Percentiles rank a stretch among this genome's conserved stretches.
These are phyloP conservation scores for Moringa oleifera DNA, from an alignment of 345 rosid species.

Conservation along the genomic window DNA sequence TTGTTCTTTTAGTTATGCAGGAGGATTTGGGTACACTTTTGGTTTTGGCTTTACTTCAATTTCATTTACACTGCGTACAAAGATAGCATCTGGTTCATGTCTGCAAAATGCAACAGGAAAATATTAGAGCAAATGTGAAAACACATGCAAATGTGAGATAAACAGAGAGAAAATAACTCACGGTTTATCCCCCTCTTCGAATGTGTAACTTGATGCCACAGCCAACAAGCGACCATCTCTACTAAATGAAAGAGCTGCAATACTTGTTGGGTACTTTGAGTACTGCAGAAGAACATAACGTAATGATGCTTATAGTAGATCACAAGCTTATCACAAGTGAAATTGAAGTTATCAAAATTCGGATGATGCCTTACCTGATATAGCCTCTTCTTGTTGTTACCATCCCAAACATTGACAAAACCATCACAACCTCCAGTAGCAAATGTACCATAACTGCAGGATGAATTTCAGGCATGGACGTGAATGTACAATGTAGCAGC, in stretches of 20 bases:
- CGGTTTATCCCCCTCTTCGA: conserved; percentile 95
- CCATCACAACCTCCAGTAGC: conserved; percentile 99
- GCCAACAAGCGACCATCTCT: conserved; percentile 93
- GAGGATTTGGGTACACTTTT: conserved; percentile 72
- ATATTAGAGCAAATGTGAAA: too few relatives aligned
- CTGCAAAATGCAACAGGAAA: conserved; percentile 35
- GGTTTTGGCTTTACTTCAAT: conserved; percentile 98
- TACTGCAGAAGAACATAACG: conserved; percentile 53
- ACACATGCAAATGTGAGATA: background rate
- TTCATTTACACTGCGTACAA: conserved; percentile 79
- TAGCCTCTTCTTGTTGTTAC: conserved; percentile 97
- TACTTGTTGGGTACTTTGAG: conserved; percentile 84
- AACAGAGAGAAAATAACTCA: conserved; percentile 29
- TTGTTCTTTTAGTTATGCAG: conserved; percentile 28
- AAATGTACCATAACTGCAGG: conserved; percentile 91
- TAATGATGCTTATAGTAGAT: background rate
- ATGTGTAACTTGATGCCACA: conserved; percentile 97
- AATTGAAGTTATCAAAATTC: background rate
- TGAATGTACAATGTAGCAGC: background rate
- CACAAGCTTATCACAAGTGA: background rate
- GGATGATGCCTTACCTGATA: conserved; percentile 59
- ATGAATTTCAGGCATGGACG: conserved; percentile 6
- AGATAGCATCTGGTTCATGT: conserved; percentile 89
- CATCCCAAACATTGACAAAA: conserved; percentile 95
- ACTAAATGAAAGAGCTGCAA: conserved; percentile 92